Base-by-base conservation (phyloP, 768 basidiomycete species). In the Neoboletus subvelutipes region DNA sequence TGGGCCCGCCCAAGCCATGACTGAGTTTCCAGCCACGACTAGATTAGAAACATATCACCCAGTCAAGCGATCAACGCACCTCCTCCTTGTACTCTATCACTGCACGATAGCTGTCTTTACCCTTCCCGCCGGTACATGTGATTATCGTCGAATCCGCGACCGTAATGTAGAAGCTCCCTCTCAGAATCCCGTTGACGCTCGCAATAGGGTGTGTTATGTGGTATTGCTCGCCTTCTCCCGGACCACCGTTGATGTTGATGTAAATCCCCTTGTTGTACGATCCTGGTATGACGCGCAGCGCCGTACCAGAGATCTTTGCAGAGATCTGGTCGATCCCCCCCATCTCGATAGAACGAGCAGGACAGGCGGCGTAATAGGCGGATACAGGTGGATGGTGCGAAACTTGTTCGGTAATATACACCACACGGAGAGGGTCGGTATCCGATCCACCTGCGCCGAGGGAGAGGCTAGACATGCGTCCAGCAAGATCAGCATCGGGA, bases 311-410 rank as follows among this genome's bases (percentile, higher is more conserved):
- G 1, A 98, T 87, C 70, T 89, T 92, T 17, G 95, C 97, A 1
- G 87, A 80, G 61, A 99, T 94, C 75, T 99, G 96, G 75, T 99
- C 96, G 55, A 94, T 78, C 5, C 94, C 96, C 18, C 74, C 74
- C 69, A 90, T 78, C 60, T 90, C 86, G 41, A 95, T 67, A 31
- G 83, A 82, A 26, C 85, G 83, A 41, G 83, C 75, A 0, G 94
- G 92, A 71, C 92, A 95, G 5, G 76, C 59, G 8, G 89, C 92
- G 60, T 85, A 86, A 67, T 86, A 96, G 1, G 90, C 86, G 1
- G 93, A 96, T 31, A 98, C 84, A 3, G 97, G 97, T 0, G 97
- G 97, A 66, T 99, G 97, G 74, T 99, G 97, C 2, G 92, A 97
- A 46, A 98, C 86, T 73, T 97, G 95, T 71, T 97, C 95, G 15